Evolutionary conservation across 2,329 filamentous ascomycete species (phyloP), one percentile per base, ranked within the genome.

Genomic region (Alternaria brassicae): DNA sequence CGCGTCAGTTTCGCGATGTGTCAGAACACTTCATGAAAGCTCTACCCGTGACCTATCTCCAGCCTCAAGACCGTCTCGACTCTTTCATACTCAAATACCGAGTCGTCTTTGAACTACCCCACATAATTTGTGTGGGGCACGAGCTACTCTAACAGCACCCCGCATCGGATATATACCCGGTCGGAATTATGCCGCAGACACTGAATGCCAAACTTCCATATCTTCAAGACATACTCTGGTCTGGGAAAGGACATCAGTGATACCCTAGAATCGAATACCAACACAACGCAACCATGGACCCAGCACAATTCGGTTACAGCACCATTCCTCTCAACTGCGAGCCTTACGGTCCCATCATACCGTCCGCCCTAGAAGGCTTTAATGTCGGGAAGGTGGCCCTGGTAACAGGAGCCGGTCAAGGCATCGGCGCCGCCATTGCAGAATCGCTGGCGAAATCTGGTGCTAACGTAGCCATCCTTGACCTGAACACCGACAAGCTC

Each of bases 401-500:
- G 3, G 47, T 75, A 9, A 75, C 72, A 15, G 72, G 72, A 10
- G 70, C 71, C 12, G 70, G 60, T 6, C 65, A 65, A 48, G 71
- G 72, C 15, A 75, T 75, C 25, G 72, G 72, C 9, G 69, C 69
- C 13, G 71, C 70, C 8, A 74, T 73, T 30, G 58, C 70, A 13
- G 63, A 71, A 51, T 59, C 70, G 2, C 63, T 75, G 10, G 69
- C 70, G 0, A 64, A 66, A 48, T 74, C 71, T 2, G 72, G 71
- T 3, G 72, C 72, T 8, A 57, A 56, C 36, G 34, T 75, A 7
- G 72, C 72, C 3, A 67, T 75, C 15, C 55, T 75, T 10, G 71
- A 74, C 39, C 57, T 72, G 19, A 68, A 56, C 8, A n/a, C 61
- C 21, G 66, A 69, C 27, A 63, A 60, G 1, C 60, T 66, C 13